Evolutionary conservation across 768 basidiomycete species (phyloP).

Genomic region (Calocybe indica): DNA sequence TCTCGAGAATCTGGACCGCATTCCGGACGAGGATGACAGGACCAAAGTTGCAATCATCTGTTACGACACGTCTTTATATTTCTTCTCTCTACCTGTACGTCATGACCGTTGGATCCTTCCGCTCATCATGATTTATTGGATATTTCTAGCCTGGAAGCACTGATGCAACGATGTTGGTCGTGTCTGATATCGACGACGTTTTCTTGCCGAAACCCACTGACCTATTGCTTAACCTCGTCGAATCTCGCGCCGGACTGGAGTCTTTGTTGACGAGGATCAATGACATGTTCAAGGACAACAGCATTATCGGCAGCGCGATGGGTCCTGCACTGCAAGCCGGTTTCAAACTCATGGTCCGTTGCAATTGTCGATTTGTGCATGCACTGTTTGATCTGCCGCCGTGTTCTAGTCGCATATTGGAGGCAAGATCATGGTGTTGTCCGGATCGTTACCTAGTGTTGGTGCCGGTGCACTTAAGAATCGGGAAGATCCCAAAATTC

Average conservation of each 20-base stretch:
- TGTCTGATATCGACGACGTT: conserved; percentile 94
- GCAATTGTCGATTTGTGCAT: background rate
- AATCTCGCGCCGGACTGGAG: conserved; percentile 77
- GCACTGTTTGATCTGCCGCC: background rate
- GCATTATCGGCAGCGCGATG: conserved; percentile 87
- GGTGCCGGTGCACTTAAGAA: conserved; percentile 93
- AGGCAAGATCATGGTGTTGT: conserved; percentile 87
- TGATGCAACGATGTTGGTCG: conserved; percentile 93
- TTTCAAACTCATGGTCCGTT: conserved; percentile 83
- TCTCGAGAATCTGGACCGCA: conserved; percentile 88
- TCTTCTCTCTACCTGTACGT: conserved; percentile 88
- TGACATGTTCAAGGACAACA: conserved; percentile 98
- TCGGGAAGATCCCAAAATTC: conserved; percentile 92
- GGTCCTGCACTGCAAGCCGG: conserved; percentile 95
- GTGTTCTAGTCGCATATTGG: conserved; percentile 74
- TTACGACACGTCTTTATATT: conserved; percentile 89
- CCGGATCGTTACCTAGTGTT: conserved; percentile 79
- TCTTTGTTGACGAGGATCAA: conserved; percentile 74
- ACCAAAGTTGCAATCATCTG: conserved; percentile 92
- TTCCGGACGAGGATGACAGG: conserved; percentile 90
- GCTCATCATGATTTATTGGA: background rate
- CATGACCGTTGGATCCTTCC: background rate
- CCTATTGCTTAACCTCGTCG: conserved; percentile 90
- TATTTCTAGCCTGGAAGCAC: conserved; percentile 53
- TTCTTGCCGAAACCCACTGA: conserved; percentile 97